These are phyloP conservation scores for Oryza nivara DNA, from an alignment of 176 grass and related monocot genomes.

Conservation along the genomic window DNA sequence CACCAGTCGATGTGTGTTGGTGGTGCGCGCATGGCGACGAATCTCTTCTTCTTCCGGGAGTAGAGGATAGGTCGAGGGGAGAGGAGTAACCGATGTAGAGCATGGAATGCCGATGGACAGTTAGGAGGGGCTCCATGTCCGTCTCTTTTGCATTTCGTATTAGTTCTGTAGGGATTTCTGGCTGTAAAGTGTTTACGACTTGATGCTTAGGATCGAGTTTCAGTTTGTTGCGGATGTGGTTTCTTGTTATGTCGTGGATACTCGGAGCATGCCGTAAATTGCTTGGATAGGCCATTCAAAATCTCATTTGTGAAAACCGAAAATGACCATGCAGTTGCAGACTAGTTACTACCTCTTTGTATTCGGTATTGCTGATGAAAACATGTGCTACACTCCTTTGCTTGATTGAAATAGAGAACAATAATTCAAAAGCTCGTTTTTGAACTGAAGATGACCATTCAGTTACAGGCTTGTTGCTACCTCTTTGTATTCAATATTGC, in stretches of 20 bases:
- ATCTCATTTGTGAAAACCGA: not conserved
- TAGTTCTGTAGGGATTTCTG: not conserved
- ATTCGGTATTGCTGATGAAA: not conserved
- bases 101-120: not conserved
- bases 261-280: not conserved
- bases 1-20: not conserved
- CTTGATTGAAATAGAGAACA: not conserved
- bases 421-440: not conserved
- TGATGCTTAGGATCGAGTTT: not conserved
- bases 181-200: not conserved
- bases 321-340: not conserved
- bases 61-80: not conserved
- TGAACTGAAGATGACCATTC: not conserved
- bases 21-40: not conserved
- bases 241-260: conserved; percentile 1
- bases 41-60: not conserved
- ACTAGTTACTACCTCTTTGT: not conserved
- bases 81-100: not conserved
- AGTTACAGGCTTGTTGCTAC: not conserved
- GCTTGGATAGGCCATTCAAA: not conserved
- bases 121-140: not conserved
- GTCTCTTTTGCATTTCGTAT: not conserved
- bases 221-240: not conserved
- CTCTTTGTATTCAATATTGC: not conserved
- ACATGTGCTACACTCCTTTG: conserved; percentile 1